Evolutionary conservation across 306 rosid species (phyloP), one percentile per base, ranked within the genome.

Genomic region (Astragalus glycyphyllos): DNA sequence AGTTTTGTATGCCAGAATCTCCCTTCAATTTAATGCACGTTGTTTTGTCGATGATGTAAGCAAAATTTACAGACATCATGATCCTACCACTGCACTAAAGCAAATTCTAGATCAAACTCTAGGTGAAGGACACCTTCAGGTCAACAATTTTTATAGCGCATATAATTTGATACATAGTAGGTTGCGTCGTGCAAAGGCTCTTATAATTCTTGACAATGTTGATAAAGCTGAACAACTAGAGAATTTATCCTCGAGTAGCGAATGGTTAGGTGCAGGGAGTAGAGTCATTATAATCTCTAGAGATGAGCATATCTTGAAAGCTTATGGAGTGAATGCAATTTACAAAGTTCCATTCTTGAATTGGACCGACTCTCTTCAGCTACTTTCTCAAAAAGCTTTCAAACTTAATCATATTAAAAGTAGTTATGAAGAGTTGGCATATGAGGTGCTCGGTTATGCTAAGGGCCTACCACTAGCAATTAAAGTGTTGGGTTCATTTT

Each of bases 391-490:
- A 20, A 17, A 51, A 51, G 58, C 58, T 51, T 20, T 20, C 57
- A 53, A 53, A 38, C 40, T 8, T 14, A 71, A 35, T 32, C 4
- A 57, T 11, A 65, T 45, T 4, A 11, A 3, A 15, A 45, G 15
- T 8, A 10, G 9, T 42, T 51, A 51, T 51, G 8, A 54, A 10
- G 2, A 10, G 37, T 23, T 54, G 59, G 14, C 32, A 17, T 8
- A 9, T 20, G 37, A 1, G 7, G 23, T 54, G 23, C 37, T 54
- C 1, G 0, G 0, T 9, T 54, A 54, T 54, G 37, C 15, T 10
- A 9, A 54, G 9, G 37, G 59, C 59, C 59, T 54, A 4, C 59
- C 59, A 10, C 59, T 54, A 4, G 59, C 37, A 23, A 54, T 54
- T 54, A 4, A 45, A 12, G 49, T 12, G n/a, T 45, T 42, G 47